Base-by-base conservation (phyloP, 805 yeast species). In the Lipomyces anomalus region DNA sequence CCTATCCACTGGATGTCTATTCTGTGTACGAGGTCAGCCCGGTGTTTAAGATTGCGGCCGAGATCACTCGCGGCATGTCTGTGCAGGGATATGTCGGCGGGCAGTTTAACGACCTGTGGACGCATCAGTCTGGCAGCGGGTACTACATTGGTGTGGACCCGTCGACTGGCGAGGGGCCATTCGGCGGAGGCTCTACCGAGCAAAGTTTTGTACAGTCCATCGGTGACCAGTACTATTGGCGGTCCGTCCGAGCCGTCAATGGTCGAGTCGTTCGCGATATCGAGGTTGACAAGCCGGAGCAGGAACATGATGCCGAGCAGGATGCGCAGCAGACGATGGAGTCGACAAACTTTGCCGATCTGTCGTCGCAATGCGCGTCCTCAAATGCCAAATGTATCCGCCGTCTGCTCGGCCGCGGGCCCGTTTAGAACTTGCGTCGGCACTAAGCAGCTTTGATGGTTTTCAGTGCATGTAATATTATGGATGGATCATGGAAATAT, bases 161-260 rank as follows among this genome's bases (percentile, higher is more conserved):
- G 4, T 22, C 47, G 4, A 50, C 50, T 2, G 35, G 47, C 24
- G 13, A 26, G 30, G 54, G 54, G 6, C 54, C 54, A 3, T 50
- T 34, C 20, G 54, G 52, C 18, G 54, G 54, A 21, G 54, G 54
- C 26, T 35, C 44, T 3, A 50, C 54, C 20, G 48, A 47, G 28
- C 54, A 50, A 22, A 47, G 42, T 3, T 48, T 28, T 20, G 22
- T 42, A n/a, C 29, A 28, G 21, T 18, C 42, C 6, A 24, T 11
- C 18, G 42, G 22, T 13, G 26, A 6, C 43, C 34, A 32, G 22
- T 44, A 43, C 32, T 50, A 50, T 35, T 48, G 50, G 49, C 48
- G 54, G 17, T 41, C 43, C 22, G 49, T 50, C 18, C 46, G 48
- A n/a, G 47, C 54, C 9, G 38, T 40, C 7, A 50, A 48, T 26